These are phyloP conservation scores for Citrus medica DNA, from an alignment of 345 rosid species.

Conservation along the genomic window DNA sequence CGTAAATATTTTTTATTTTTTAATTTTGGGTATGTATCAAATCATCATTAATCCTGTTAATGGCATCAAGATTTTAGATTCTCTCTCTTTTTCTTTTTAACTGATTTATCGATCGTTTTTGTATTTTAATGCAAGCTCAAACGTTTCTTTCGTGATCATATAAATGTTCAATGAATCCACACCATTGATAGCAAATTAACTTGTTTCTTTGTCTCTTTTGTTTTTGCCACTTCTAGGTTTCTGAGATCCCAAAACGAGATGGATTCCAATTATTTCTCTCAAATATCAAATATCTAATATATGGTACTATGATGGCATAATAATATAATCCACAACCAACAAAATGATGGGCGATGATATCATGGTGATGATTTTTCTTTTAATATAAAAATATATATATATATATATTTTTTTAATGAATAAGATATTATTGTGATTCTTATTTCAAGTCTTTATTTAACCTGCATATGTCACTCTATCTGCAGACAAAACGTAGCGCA, in stretches of 20 bases:
- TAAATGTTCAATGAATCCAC: not conserved
- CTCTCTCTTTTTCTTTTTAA: too few species aligned
- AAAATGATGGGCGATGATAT: slow-evolving; percentile 9
- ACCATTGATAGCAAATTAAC: not conserved
- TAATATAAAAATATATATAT: not conserved
- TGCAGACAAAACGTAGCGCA: not conserved
- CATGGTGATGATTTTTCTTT: not conserved
- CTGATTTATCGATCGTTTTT: too few species aligned
- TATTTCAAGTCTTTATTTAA: not conserved
- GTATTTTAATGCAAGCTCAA: not conserved
- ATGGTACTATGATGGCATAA: not conserved
- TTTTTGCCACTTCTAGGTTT: not conserved
- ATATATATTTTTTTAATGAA: not conserved
- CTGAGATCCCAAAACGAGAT: slow-evolving; percentile 2
- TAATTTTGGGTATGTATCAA: not conserved
- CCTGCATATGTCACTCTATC: slow-evolving; percentile 6
- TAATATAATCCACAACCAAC: slow-evolving; percentile 8
- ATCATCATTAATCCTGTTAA: not conserved
- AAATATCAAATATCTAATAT: not conserved
- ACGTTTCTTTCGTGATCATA: not conserved
- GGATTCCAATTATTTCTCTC: not conserved
- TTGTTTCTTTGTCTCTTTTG: not conserved
- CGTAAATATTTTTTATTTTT: not conserved
- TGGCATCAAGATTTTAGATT: not conserved
- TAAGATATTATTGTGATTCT: not conserved